Percentiles rank a stretch among this genome's conserved stretches.
Evolutionary conservation across 306 rosid species (phyloP).

Genomic region (Sicyos edulis): DNA sequence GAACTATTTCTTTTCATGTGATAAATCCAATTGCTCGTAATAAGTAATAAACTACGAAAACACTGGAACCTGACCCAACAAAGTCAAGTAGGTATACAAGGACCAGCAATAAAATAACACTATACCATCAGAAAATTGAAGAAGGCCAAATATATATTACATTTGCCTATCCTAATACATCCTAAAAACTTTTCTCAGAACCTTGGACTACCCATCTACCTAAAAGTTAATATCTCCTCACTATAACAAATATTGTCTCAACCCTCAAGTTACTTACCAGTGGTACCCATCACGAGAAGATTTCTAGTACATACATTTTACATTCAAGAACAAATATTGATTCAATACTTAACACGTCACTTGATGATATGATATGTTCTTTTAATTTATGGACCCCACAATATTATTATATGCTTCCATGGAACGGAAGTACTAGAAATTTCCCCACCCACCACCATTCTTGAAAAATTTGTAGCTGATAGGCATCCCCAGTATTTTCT

Average conservation of each 20-base stretch:
- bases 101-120: not conserved
- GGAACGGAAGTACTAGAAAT: too few species aligned
- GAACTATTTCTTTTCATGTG: not conserved
- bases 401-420: too few species aligned
- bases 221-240: not conserved
- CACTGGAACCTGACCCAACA: not conserved
- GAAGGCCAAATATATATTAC: not conserved
- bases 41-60: not conserved
- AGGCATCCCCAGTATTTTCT: not conserved
- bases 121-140: not conserved
- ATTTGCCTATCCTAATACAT: not conserved
- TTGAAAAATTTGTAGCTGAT: not conserved
- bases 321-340: too few species aligned
- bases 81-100: too few species aligned
- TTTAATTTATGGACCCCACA: too few species aligned
- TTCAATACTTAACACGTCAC: too few species aligned
- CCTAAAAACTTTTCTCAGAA: not conserved
- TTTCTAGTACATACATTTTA: too few species aligned
- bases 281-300: not conserved
- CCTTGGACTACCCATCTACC: not conserved
- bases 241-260: not conserved
- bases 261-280: not conserved
- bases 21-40: not conserved
- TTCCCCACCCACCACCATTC: not conserved
- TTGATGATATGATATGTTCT: too few species aligned